Conservation (phyloP, 2,329 filamentous ascomycete genomes). For the Ascochyta rabiei region DNA sequence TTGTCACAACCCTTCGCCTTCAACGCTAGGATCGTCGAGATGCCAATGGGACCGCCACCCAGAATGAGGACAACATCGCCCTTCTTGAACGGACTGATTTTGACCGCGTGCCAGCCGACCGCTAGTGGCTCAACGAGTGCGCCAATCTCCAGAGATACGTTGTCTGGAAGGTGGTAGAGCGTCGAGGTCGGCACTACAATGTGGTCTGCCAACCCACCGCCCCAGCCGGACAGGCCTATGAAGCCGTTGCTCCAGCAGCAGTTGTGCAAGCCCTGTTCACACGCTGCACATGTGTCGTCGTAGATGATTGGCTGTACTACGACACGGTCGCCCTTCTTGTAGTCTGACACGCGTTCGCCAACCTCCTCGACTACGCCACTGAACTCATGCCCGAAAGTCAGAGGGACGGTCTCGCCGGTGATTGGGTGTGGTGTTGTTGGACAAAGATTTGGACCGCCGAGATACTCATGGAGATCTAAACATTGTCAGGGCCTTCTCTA, state of each 20-base stretch:
- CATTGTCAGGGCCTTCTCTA: background rate
- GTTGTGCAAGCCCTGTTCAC: constrained; percentile 59
- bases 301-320: constrained; percentile 62
- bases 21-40: constrained; percentile 45
- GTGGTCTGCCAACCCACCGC: constrained; percentile 59
- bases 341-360: constrained; percentile 56
- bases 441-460: constrained; percentile 56
- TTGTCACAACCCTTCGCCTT: constrained; percentile 41
- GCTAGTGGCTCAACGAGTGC: constrained; percentile 61
- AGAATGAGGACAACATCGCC: constrained; percentile 57
- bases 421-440: constrained; percentile 61
- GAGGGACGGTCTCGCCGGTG: constrained; percentile 58
- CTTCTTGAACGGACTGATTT: constrained; percentile 56
- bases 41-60: constrained; percentile 61
- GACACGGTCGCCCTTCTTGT: constrained; percentile 57
- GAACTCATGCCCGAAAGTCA: constrained; percentile 62
- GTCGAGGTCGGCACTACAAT: constrained; percentile 57
- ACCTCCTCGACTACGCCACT: constrained; percentile 59
- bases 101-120: constrained; percentile 63
- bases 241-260: constrained; percentile 63
- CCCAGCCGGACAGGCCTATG: constrained; percentile 60
- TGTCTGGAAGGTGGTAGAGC: constrained; percentile 57
- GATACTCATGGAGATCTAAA: constrained; percentile 55
- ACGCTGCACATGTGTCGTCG: constrained; percentile 59
- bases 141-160: constrained; percentile 58